Percentiles rank a stretch among this genome's conserved stretches.
Evolutionary conservation across 768 basidiomycete genomes (phyloP).

Genomic region (Mycena vulgaris): DNA sequence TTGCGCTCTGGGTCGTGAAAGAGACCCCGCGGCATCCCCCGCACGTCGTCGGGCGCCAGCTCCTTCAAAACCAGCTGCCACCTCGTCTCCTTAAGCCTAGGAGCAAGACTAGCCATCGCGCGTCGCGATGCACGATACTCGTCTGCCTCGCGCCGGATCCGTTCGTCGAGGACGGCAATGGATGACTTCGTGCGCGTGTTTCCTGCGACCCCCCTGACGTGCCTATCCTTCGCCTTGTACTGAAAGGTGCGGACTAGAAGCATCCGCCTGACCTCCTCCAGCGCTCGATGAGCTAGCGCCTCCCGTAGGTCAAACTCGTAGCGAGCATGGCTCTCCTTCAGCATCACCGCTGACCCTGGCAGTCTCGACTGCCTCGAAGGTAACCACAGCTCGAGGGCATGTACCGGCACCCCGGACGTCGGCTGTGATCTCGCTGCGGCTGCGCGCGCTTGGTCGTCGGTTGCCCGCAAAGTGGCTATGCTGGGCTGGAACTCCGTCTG

Average conservation of each 20-base stretch:
- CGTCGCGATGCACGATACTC: conserved; percentile 38
- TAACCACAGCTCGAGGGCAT: neutral
- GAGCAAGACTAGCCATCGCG: conserved; percentile 29
- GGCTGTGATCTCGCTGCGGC: no score
- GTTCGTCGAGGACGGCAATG: conserved; percentile 34
- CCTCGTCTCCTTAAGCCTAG: conserved; percentile 5
- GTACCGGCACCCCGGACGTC: no score
- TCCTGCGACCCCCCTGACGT: conserved; percentile 38
- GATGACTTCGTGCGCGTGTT: conserved; percentile 42
- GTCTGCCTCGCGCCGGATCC: conserved; percentile 29
- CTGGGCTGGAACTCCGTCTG: no score
- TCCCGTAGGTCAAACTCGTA: conserved; percentile 43
- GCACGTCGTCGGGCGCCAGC: conserved; percentile 34
- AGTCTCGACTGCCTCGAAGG: conserved; percentile 39
- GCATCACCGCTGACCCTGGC: neutral
- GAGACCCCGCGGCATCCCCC: conserved; percentile 32
- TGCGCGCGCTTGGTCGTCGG: no score
- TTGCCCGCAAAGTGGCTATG: no score
- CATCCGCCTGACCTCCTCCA: conserved; percentile 39
- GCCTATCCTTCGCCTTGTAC: conserved; percentile 39
- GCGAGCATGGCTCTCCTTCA: conserved; percentile 11
- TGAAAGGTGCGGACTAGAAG: conserved; percentile 41
- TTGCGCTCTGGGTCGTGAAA: conserved; percentile 3
- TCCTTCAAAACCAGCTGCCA: conserved; percentile 34
- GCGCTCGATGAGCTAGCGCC: conserved; percentile 44